A percentile compares a stretch with the other conserved stretches of the same genome.
phyloP scores from a whole-genome alignment of 177 flowering plant genomes.

The Tripterygium wilfordii region DNA sequence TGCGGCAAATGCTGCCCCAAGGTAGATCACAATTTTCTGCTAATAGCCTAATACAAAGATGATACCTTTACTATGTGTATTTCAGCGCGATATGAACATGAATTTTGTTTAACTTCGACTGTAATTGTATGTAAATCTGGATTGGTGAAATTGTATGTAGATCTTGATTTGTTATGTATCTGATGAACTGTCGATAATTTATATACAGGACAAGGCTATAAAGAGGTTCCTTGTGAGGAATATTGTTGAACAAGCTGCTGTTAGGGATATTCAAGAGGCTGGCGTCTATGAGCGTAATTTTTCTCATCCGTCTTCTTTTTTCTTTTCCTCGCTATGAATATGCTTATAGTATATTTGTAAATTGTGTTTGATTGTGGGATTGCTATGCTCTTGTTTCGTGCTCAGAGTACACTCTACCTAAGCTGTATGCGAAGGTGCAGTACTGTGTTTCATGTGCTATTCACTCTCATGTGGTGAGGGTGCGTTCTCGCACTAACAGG shows the following conservation, averaged over 20 bases:
- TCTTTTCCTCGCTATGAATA: background rate
- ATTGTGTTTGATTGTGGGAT: too few relatives aligned
- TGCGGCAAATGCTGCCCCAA: slow-evolving; percentile 97
- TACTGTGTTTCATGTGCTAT: slow-evolving; percentile 96
- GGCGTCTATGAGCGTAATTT: slow-evolving; percentile 32
- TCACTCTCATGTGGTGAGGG: slow-evolving; percentile 93
- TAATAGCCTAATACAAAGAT: background rate
- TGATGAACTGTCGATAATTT: background rate
- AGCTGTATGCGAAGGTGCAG: slow-evolving; percentile 90
- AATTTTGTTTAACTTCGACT: too few relatives aligned
- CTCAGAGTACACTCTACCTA: slow-evolving; percentile 83
- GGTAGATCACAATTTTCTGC: slow-evolving; percentile 23
- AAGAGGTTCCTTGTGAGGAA: slow-evolving; percentile 53
- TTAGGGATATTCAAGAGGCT: slow-evolving; percentile 48
- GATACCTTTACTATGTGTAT: too few relatives aligned
- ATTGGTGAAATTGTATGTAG: too few relatives aligned
- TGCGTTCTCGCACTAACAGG: slow-evolving; percentile 73
- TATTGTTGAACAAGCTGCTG: slow-evolving; percentile 51
- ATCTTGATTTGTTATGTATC: background rate
- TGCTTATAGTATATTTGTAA: background rate
- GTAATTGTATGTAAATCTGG: too few relatives aligned
- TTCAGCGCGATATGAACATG: too few relatives aligned
- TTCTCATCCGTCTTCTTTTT: background rate
- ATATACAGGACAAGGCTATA: slow-evolving; percentile 38
- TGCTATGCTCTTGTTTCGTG: background rate